Conservation (phyloP, 2,329 filamentous ascomycete species). For the Colletotrichum siamense region DNA sequence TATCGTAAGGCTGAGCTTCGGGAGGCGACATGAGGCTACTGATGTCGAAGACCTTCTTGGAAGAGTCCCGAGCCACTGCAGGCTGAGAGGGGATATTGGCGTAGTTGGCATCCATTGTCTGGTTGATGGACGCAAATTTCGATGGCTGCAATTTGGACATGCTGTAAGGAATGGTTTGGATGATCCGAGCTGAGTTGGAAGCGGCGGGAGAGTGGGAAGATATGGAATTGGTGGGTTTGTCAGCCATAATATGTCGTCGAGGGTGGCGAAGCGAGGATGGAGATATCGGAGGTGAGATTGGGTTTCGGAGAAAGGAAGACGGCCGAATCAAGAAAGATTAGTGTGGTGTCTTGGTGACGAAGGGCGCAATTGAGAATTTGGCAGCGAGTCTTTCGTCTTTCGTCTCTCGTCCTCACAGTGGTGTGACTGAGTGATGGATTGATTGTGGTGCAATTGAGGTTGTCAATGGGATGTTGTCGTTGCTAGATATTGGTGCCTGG, state of each 20-base stretch:
- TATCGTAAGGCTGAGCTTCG: constrained; percentile 58
- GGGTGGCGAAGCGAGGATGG: constrained; percentile 21
- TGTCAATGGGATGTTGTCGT: constrained; percentile 8
- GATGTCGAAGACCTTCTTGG: constrained; percentile 52
- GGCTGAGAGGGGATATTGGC: neutral
- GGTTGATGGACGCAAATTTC: constrained; percentile 12
- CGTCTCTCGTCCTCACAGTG: neutral
- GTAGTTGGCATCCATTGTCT: constrained; percentile 30
- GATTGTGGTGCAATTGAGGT: neutral
- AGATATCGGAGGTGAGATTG: constrained; percentile 21
- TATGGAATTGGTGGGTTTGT: constrained; percentile 14
- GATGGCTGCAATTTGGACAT: constrained; percentile 8
- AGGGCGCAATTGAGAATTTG: neutral
- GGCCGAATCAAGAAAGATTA: neutral
- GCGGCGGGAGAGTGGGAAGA: constrained; percentile 32
- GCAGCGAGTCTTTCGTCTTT: neutral
- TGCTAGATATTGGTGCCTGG: neutral
- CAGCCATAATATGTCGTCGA: constrained; percentile 19
- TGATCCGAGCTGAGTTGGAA: constrained; percentile 30
- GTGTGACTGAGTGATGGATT: neutral
- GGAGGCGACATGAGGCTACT: constrained; percentile 68
- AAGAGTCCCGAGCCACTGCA: constrained; percentile 13
- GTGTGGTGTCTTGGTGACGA: neutral
- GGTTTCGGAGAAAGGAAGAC: constrained; percentile 8
- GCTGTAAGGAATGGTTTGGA: neutral